A percentile compares a stretch with the other conserved stretches of the same genome.
Evolutionary conservation across 192 early-diverging fungal genomes (phyloP).

Genomic region (Cetraspora pellucida): DNA sequence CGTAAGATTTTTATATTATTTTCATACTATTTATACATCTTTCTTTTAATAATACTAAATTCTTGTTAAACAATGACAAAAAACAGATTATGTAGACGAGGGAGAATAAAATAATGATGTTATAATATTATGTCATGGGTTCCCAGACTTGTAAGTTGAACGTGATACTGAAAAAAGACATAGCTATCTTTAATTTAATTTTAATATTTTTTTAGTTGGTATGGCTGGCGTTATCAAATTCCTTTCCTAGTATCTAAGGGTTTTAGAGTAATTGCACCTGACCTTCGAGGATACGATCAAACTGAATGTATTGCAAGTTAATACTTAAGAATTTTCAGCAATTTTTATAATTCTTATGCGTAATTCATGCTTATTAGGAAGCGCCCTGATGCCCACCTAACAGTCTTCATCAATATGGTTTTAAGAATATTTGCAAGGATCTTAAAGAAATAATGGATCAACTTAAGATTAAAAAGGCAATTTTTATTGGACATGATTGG

Average conservation of each 20-base stretch:
- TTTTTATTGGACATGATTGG: slow-evolving; percentile 73
- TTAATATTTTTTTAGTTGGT: slow-evolving; percentile 31
- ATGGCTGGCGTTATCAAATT: slow-evolving; percentile 53
- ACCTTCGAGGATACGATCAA: slow-evolving; percentile 57
- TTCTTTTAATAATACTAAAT: neutral
- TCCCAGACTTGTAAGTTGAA: slow-evolving; percentile 37
- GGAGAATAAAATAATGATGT: slow-evolving; percentile 40
- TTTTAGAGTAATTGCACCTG: slow-evolving; percentile 60
- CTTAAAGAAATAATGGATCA: slow-evolving; percentile 61
- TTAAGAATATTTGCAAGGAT: slow-evolving; percentile 55
- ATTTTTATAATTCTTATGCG: neutral
- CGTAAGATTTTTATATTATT: slow-evolving; percentile 2
- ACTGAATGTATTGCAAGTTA: slow-evolving; percentile 37
- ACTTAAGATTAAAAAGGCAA: slow-evolving; percentile 51
- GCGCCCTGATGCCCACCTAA: slow-evolving; percentile 43
- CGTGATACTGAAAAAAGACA: no score
- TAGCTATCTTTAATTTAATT: no score
- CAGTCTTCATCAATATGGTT: slow-evolving; percentile 46
- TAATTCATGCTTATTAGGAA: slow-evolving; percentile 24
- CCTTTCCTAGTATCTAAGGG: slow-evolving; percentile 54
- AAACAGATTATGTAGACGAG: slow-evolving; percentile 47
- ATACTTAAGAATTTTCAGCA: neutral
- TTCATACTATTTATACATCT: neutral
- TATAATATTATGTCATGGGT: slow-evolving; percentile 45
- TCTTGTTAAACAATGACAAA: neutral